Evolutionary conservation across 345 rosid genomes (phyloP), one percentile per base, ranked within the genome.

Genomic region (Pelargonium nanum): DNA sequence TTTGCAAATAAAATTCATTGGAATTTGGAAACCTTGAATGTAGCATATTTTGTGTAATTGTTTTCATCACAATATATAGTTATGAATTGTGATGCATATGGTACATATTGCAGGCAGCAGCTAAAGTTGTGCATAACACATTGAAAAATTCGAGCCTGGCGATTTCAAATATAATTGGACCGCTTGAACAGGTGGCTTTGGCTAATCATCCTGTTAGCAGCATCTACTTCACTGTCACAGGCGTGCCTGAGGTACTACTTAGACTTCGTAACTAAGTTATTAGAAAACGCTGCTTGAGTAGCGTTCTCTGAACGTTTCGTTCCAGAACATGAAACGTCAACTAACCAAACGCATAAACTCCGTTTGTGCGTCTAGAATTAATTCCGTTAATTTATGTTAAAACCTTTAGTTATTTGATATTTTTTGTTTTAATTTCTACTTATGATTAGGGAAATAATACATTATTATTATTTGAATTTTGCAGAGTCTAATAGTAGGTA

Each of bases 131-230:
- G 32, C 67, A 66, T 16, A 60, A 56, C 54, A 76, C 85, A 21
- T n/a, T 76, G n/a, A 71, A 54, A 58, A 83, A 76, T 34, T 63
- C 80, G 19, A 83, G 85, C 83, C 74, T 80, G 81, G 45, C 72
- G 9, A 62, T 83, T 22, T 67, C 88, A 60, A 80, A 83, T 45
- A 4, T 83, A 28, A 70, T 76, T 13, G 83, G 88, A 10, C 85
- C 85, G 0, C 19, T 65, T 26, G 83, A 80, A 51, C 21, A 30
- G 34, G 76, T 78, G 83, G 69, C 81, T 28, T 71, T 80, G 57
- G 76, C 74, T 62, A 56, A 64, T 63, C 83, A 74, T 70, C 88
- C 88, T 0, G 5, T 83, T 13, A 72, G 70, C 54, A 78, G 85
- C 60, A 48, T 80, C 6, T 83, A 78, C 57, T 80, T 70, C 48